phyloP scores from a whole-genome alignment of 2,329 filamentous ascomycete genomes.

The Aureobasidium sp. region DNA sequence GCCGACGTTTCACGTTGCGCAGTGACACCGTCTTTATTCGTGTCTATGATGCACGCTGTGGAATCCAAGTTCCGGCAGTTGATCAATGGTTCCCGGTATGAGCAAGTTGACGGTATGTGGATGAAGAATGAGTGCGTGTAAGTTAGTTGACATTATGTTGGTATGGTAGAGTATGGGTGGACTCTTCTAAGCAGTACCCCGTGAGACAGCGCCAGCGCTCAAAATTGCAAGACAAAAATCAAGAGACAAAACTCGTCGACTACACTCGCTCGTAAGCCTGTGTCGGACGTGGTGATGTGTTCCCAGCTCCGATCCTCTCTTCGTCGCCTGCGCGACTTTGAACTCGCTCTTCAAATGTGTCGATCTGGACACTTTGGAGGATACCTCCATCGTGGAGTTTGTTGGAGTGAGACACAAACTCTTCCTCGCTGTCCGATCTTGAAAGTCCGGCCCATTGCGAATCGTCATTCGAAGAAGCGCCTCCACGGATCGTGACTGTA shows the following conservation, averaged over 20 bases:
- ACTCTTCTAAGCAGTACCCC: neutral
- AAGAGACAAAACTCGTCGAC: neutral
- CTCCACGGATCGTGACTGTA: conserved; percentile 4
- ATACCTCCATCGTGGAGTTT: neutral
- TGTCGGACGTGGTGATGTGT: conserved; percentile 1
- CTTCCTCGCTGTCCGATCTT: conserved; percentile 5
- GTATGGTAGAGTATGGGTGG: neutral
- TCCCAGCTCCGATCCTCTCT: neutral
- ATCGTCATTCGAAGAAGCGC: neutral
- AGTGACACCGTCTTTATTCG: neutral
- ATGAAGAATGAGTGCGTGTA: neutral
- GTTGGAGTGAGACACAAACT: neutral
- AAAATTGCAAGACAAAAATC: conserved; percentile 8
- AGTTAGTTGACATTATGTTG: neutral
- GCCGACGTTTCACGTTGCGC: neutral
- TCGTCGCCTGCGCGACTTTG: neutral
- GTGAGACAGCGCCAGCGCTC: conserved; percentile 2
- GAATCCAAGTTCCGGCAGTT: conserved; percentile 4
- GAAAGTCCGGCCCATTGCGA: neutral
- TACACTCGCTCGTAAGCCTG: neutral
- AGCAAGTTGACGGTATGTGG: neutral
- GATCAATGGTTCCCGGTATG: neutral
- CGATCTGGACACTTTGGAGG: conserved; percentile 5
- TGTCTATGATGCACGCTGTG: neutral
- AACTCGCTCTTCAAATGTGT: conserved; percentile 2